Evolutionary conservation across 2,329 filamentous ascomycete species (phyloP).

Genomic region (Claviceps citrina): DNA sequence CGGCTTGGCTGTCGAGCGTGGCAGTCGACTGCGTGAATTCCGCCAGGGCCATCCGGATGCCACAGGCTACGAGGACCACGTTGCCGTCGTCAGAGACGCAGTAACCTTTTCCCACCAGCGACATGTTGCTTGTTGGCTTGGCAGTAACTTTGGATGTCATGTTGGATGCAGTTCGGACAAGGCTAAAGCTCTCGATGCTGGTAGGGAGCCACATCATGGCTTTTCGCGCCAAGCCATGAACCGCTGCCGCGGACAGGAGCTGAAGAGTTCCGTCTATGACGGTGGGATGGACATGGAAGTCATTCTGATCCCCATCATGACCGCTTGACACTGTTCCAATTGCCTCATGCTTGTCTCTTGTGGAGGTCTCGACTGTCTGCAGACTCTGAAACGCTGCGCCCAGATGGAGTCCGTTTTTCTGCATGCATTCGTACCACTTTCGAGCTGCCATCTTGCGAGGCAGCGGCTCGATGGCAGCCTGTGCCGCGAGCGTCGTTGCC

Average conservation of each 20-base stretch:
- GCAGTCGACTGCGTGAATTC: too few relatives aligned
- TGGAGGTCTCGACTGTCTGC: not conserved
- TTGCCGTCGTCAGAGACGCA: not conserved
- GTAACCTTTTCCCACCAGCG: not conserved
- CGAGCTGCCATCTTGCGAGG: not conserved
- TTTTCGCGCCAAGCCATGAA: not conserved
- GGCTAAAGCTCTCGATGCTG: not conserved
- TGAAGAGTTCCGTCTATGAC: not conserved
- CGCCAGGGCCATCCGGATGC: not conserved
- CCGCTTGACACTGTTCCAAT: not conserved
- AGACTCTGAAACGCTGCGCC: not conserved
- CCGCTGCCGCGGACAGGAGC: not conserved
- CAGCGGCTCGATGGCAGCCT: not conserved
- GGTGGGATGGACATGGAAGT: slow-evolving; percentile 1
- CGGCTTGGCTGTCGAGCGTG: too few relatives aligned
- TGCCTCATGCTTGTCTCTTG: not conserved
- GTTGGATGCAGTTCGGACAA: not conserved
- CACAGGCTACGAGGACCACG: not conserved
- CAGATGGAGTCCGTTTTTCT: not conserved
- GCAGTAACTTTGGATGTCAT: not conserved
- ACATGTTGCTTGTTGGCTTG: not conserved
- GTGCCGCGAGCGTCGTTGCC: not conserved
- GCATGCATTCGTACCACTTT: not conserved
- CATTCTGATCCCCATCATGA: not conserved
- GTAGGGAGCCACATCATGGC: not conserved